A percentile compares a stretch with the other conserved stretches of the same genome.
These are phyloP conservation scores for Emergomyces pasteurianus DNA, from an alignment of 2,329 filamentous ascomycete genomes.

Conservation along the genomic window DNA sequence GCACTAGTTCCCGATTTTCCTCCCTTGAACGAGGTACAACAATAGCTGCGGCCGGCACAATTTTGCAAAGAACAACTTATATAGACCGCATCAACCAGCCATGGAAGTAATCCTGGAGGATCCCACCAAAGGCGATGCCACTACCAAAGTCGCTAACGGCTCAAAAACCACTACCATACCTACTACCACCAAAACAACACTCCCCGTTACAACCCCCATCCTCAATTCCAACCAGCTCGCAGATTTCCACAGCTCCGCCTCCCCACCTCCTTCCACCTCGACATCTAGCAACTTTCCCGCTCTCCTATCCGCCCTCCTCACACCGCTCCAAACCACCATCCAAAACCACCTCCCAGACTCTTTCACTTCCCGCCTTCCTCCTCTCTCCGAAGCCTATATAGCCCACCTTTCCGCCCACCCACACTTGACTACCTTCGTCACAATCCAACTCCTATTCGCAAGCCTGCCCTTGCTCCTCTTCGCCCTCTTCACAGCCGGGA, in stretches of 20 bases:
- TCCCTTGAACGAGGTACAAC: background rate
- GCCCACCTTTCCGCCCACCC: slow-evolving; percentile 51
- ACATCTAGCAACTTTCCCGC: background rate
- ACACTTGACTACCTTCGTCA: slow-evolving; percentile 56
- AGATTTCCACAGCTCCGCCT: background rate
- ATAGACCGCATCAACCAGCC: background rate
- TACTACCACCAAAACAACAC: background rate
- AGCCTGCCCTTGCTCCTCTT: slow-evolving; percentile 55
- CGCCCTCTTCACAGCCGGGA: slow-evolving; percentile 50
- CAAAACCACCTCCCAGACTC: background rate
- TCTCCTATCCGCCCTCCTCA: background rate
- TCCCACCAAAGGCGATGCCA: background rate
- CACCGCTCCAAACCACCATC: background rate
- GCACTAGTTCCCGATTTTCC: background rate
- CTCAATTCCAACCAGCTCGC: background rate
- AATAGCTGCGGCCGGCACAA: background rate
- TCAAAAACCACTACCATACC: background rate
- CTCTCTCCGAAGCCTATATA: slow-evolving; percentile 33
- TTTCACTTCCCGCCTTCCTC: background rate
- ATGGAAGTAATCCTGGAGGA: background rate
- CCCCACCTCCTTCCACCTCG: background rate
- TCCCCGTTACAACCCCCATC: background rate
- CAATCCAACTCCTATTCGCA: slow-evolving; percentile 52
- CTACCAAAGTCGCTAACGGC: background rate
- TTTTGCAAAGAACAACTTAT: background rate